phyloP scores from a whole-genome alignment of 2,329 filamentous ascomycete species.

The Alternaria sp. region DNA sequence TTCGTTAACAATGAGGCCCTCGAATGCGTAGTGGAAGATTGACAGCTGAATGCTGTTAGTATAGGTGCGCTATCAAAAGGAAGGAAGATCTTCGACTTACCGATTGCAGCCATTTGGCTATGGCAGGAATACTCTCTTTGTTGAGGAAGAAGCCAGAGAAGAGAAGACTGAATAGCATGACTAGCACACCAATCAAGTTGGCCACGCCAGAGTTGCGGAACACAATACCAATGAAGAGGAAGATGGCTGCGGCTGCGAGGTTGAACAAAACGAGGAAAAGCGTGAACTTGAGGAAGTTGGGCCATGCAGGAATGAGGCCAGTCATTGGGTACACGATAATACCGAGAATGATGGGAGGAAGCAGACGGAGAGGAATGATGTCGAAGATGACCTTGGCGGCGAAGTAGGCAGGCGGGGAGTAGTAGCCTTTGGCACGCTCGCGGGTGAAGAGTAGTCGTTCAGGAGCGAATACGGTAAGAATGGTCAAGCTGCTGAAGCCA shows the following conservation, averaged over 20 bases:
- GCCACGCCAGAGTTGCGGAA: slow-evolving; percentile 92
- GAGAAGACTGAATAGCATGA: slow-evolving; percentile 96
- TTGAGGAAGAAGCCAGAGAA: slow-evolving; percentile 96
- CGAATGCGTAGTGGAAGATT: slow-evolving; percentile 98
- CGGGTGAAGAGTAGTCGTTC: slow-evolving; percentile 91
- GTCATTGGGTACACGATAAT: slow-evolving; percentile 99
- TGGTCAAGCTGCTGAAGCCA: slow-evolving; percentile 95
- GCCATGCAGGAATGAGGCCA: slow-evolving; percentile 81
- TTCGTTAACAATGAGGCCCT: slow-evolving; percentile 96
- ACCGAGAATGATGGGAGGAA: slow-evolving; percentile 94
- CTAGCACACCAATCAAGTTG: slow-evolving; percentile 90
- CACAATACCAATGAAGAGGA: slow-evolving; percentile 94
- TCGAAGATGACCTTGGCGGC: slow-evolving; percentile 97
- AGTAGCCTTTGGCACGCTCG: slow-evolving; percentile 96
- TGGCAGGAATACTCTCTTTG: slow-evolving; percentile 87
- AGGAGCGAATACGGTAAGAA: slow-evolving; percentile 89
- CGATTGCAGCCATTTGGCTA: slow-evolving; percentile 88
- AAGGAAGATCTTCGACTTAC: slow-evolving; percentile 56
- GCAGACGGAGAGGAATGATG: slow-evolving; percentile 90
- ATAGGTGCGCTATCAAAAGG: neutral
- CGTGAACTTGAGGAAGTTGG: slow-evolving; percentile 90
- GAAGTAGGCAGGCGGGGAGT: slow-evolving; percentile 93
- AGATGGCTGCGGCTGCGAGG: slow-evolving; percentile 90
- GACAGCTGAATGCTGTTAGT: slow-evolving; percentile 67
- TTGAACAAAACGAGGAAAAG: slow-evolving; percentile 95